phyloP scores from a whole-genome alignment of 176 grass and related monocot species.

The Musa beccarii region DNA sequence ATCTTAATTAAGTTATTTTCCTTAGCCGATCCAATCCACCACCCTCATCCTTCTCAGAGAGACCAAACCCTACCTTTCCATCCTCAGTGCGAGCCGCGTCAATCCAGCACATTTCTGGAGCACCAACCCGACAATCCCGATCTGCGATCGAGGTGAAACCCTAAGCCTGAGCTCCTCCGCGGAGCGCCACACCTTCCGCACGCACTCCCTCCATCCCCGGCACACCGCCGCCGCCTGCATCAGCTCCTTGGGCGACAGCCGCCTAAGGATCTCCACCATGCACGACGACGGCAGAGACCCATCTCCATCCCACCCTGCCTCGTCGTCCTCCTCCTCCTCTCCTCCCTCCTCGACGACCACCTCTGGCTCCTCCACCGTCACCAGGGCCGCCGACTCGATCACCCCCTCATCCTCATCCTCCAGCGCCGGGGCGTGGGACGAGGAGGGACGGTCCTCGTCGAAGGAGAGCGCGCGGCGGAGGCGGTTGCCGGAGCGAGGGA shows the following conservation, averaged over 20 bases:
- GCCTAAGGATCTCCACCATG: constrained; percentile 44
- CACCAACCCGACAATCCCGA: constrained; percentile 47
- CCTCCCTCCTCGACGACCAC: constrained; percentile 13
- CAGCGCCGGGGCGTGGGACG: constrained; percentile 9
- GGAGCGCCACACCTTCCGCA: constrained; percentile 37
- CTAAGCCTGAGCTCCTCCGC: constrained; percentile 56
- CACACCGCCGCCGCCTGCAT: constrained; percentile 43
- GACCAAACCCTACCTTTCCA: constrained; percentile 55
- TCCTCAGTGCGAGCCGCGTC: constrained; percentile 41
- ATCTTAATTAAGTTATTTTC: neutral
- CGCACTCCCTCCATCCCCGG: constrained; percentile 57
- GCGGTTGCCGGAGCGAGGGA: constrained; percentile 11
- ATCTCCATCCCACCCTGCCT: constrained; percentile 19
- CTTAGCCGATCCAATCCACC: neutral
- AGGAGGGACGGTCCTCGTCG: constrained; percentile 27
- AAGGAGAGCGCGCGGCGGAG: constrained; percentile 61
- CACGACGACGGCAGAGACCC: constrained; percentile 28
- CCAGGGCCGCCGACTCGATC: neutral
- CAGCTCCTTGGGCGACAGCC: constrained; percentile 39
- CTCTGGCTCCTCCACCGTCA: constrained; percentile 1
- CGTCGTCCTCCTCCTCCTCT: constrained; percentile 22
- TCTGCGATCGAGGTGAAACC: constrained; percentile 25
- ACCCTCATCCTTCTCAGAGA: no score
- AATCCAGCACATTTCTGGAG: constrained; percentile 43
- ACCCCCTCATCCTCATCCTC: constrained; percentile 14